Evolutionary conservation across 495 filamentous ascomycete genomes (phyloP), one percentile per base, ranked within the genome.

Genomic region (Clavariopsis aquatica): DNA sequence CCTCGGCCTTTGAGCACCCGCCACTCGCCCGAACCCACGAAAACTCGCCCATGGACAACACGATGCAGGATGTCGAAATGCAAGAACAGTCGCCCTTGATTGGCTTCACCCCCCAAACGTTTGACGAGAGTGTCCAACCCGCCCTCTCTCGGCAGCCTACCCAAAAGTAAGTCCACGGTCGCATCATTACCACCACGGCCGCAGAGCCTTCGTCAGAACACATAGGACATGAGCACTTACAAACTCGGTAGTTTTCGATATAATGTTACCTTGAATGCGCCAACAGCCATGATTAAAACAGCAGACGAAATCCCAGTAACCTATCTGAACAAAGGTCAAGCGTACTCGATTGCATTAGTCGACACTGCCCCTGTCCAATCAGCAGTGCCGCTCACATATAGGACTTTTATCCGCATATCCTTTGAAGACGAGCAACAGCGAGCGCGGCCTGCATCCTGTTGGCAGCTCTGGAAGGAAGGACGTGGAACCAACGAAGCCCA

Each of bases 381-480:
- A 8, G 27, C 81, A 0, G 74, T 71, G 13, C 77, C 78, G 0
- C 31, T 81, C 19, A 86, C 82, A 66, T 96, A 96, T 74, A 83
- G 93, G 29, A 96, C 93, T 0, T 94, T 85, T 69, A 80, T 98
- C 41, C 88, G 94, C 6, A 86, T 98, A 43, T 96, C 92, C 0
- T 98, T 98, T 71, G 91, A 98, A 70, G 93, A 97, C 57, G 89
- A 95, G 60, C 86, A 93, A 66, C 93, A 98, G 73, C 80, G 93
- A 65, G 82, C 85, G 57, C 89, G 87, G 58, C 92, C 94, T 0
- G 86, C 84, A 23, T 79, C 87, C 12, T 96, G 90, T 75, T 98
- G 94, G 94, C 91, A 92, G 65, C 73, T 98, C 19, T 98, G 94
- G 94, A 96, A 97, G 71, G 92, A 96, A 73, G 91, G 92, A 0